Base-by-base conservation (phyloP, 2,329 filamentous ascomycete genomes). In the Hymenoscyphus repandus region DNA sequence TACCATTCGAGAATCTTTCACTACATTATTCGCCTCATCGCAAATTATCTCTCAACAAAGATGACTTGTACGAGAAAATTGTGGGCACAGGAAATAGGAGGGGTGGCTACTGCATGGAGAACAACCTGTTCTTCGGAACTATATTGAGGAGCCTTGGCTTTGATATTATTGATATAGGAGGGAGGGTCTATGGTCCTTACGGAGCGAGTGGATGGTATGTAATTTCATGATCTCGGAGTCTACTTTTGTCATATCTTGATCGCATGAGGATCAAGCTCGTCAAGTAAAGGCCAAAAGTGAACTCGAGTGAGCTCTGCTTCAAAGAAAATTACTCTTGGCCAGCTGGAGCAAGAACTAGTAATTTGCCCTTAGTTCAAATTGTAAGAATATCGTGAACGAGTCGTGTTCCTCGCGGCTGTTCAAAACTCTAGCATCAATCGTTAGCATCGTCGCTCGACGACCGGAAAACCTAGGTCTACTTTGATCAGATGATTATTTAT, bases 41-140 rank as follows among this genome's bases (percentile, higher is more conserved):
- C 42, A 38, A 36, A 3, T 31, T 59, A 11, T 36, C 47, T 12
- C 22, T 57, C 5, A 47, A 53, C 33, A 52, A 52, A 10, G 51
- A 57, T 40, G 31, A 44, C n/a, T 38, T 54, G 22, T 49, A 40
- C 32, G 18, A 66, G 13, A 82, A 80, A 57, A 70, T 79, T 43
- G 66, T 82, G 4, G 60, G 48, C 3, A 60, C 68, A 45, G 63
- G 66, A 2, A 69, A 70, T 2, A 66, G 70, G 2, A 64, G 70
- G 39, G 80, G 80, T 37, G 79, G 79, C 0, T 83, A 82, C 62
- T 83, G 78, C 65, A 78, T 83, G 71, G 78, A 82, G 60, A 70
- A 70, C 31, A 75, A 70, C 49, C 69, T 77, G 41, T 69, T 82
- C 22, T 78, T 81, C 58, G 70, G 72, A 50, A 69, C 76, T 52